Evolutionary conservation across 768 basidiomycete genomes (phyloP), one percentile per base, ranked within the genome.

Genomic region (Rhizopogon vesiculosus): DNA sequence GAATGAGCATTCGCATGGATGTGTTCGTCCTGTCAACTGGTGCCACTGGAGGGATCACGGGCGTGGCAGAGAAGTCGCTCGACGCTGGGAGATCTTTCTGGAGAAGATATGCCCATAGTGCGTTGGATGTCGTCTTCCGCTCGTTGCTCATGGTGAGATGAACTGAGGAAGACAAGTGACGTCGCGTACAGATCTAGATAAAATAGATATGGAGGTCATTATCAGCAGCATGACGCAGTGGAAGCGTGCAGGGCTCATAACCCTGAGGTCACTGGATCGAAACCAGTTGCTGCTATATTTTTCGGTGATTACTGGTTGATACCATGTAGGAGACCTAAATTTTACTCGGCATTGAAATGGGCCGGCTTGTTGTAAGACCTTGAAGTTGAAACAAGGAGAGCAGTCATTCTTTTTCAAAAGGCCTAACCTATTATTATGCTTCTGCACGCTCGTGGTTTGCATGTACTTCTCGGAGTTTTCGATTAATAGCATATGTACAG

Each of bases 1-100:
- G 82, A 19, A 91, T 71, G 12, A 90, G 76, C 60, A 89, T 78
- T 41, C 87, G 81, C 72, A 85, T 85, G 6, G 88, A 86, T 3
- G 87, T 86, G 12, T 79, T 81, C 9, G 80, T 78, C 61, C 80
- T 88, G 70, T 90, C 87, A 29, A 80, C 61, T 4, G 87, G 84
- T 10, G 74, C 74, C 42, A 75, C 59, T 10, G 80, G 76, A 7
- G 72, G 67, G 33, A 59, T 57, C 50, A 60, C 61, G 13, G 60
- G 54, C 33, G 65, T 38, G 35, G 66, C 46, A 15, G 69, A 56
- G 13, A 64, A 54, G 2, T 67, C 49, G 4, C 53, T 62, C 31
- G 61, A 57, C 22, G 61, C 59, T 10, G 69, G 53, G 5, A 45
- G 69, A 61, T 77, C 76, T 59, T 77, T 79, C 42, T 75, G 71